A percentile compares a stretch with the other conserved stretches of the same genome.
These are phyloP conservation scores for Sporormia fimetaria DNA, from an alignment of 495 filamentous ascomycete species.

Conservation along the genomic window DNA sequence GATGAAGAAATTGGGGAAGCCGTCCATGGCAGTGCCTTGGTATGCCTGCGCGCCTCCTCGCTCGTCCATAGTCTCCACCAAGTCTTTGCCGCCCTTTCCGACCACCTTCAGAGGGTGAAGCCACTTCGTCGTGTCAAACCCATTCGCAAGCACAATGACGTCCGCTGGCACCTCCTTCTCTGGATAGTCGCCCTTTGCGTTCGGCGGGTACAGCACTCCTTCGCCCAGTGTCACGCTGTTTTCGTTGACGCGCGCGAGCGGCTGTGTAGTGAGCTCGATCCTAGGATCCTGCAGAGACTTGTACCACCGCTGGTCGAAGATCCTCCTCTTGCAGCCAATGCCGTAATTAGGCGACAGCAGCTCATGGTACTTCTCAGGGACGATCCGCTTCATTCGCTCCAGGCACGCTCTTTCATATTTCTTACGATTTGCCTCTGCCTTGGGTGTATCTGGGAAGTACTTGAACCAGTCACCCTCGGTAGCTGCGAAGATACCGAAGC, in stretches of 20 bases:
- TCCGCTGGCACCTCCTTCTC: slow-evolving; percentile 39
- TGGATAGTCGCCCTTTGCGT: slow-evolving; percentile 6
- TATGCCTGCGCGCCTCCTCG: slow-evolving; percentile 50
- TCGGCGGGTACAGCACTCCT: slow-evolving; percentile 36
- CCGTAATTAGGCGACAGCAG: slow-evolving; percentile 51
- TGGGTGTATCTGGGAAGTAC: slow-evolving; percentile 19
- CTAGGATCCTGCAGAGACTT: slow-evolving; percentile 41
- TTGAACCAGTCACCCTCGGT: slow-evolving; percentile 31
- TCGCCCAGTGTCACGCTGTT: slow-evolving; percentile 45
- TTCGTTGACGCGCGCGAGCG: slow-evolving; percentile 40
- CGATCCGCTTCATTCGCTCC: slow-evolving; percentile 38
- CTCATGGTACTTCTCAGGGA: slow-evolving; percentile 52
- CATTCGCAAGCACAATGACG: slow-evolving; percentile 30
- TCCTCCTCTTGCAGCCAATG: slow-evolving; percentile 47
- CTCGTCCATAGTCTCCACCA: slow-evolving; percentile 45
- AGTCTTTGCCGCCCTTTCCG: slow-evolving; percentile 38
- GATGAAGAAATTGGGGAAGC: slow-evolving; percentile 60
- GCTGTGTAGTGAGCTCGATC: slow-evolving; percentile 46
- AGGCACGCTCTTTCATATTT: slow-evolving; percentile 35
- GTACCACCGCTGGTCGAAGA: slow-evolving; percentile 49
- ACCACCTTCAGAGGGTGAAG: slow-evolving; percentile 33
- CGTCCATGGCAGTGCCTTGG: slow-evolving; percentile 51
- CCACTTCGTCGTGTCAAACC: slow-evolving; percentile 35
- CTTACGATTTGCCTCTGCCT: slow-evolving; percentile 26
- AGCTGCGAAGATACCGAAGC: slow-evolving; percentile 31